These are phyloP conservation scores for Leccinum obscurum DNA, from an alignment of 768 basidiomycete genomes.

Conservation along the genomic window DNA sequence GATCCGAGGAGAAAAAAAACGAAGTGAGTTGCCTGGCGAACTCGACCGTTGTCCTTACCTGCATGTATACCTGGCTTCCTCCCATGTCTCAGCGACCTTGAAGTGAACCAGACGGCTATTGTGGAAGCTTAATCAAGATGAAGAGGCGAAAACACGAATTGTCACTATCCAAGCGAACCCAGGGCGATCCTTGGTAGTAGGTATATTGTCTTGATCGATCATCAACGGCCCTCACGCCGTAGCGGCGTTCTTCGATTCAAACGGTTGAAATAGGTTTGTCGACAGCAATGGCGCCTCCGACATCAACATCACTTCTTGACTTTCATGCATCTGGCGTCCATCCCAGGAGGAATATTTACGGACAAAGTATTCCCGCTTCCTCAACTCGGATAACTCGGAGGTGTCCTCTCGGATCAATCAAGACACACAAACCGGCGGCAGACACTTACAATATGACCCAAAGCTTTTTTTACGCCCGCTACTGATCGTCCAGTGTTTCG, in stretches of 20 bases:
- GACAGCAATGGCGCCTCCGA: neutral
- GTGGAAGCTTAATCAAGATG: neutral
- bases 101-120: neutral
- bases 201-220: neutral
- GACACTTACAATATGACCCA: neutral
- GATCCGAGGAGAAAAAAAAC: neutral
- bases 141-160: neutral
- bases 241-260: neutral
- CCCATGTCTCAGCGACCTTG: neutral
- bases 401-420: neutral
- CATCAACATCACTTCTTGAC: neutral
- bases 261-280: neutral
- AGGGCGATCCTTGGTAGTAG: neutral
- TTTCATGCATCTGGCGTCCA: neutral
- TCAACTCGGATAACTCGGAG: neutral
- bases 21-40: neutral
- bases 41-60: neutral
- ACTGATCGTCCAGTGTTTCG: neutral
- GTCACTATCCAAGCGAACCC: too few species aligned
- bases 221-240: neutral
- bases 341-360: neutral
- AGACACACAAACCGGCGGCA: neutral
- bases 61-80: neutral
- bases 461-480: neutral
- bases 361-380: neutral